Percentiles rank a stretch among this genome's conserved stretches.
phyloP scores from a whole-genome alignment of 2,329 filamentous ascomycete genomes.

The Ceratocystis huliohia region DNA sequence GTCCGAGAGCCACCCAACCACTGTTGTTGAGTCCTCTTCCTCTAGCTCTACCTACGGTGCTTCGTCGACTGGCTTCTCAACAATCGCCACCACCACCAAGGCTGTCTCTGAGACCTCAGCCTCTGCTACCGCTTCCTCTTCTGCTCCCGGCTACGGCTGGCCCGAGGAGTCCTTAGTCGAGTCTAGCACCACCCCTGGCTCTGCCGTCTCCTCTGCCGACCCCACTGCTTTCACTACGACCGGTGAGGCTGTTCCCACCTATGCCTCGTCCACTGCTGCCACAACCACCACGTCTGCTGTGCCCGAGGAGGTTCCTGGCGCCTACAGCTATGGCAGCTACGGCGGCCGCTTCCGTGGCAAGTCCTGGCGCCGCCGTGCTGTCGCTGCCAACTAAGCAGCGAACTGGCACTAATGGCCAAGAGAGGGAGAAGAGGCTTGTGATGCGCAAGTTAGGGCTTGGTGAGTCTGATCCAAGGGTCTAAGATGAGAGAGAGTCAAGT shows the following conservation, averaged over 20 bases:
- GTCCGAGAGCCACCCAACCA: not conserved
- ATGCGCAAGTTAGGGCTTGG: not conserved
- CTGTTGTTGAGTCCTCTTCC: not conserved
- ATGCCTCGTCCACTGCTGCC: constrained; percentile 2
- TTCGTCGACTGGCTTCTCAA: constrained; percentile 3
- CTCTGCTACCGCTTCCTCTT: not conserved
- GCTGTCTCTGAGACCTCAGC: constrained; percentile 2
- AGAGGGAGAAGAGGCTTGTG: not conserved
- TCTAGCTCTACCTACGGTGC: not conserved
- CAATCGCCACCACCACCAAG: constrained; percentile 1
- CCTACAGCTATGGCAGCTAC: constrained; percentile 16
- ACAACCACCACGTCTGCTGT: constrained; percentile 1
- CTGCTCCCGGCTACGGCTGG: constrained; percentile 4
- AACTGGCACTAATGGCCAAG: not conserved
- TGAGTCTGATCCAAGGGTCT: too few relatives aligned
- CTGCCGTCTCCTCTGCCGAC: constrained; percentile 16
- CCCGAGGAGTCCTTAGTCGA: not conserved
- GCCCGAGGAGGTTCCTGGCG: constrained; percentile 16
- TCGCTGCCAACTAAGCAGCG: constrained; percentile 11
- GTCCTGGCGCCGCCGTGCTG: constrained; percentile 15
- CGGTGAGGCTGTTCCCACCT: not conserved
- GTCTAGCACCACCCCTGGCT: not conserved
- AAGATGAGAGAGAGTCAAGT: too few relatives aligned
- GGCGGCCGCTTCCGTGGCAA: constrained; percentile 13
- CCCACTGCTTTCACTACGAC: constrained; percentile 1